Evolutionary conservation across 225 moss, liverwort and hornwort species (phyloP).

Genomic region (Lunularia cruciata): DNA sequence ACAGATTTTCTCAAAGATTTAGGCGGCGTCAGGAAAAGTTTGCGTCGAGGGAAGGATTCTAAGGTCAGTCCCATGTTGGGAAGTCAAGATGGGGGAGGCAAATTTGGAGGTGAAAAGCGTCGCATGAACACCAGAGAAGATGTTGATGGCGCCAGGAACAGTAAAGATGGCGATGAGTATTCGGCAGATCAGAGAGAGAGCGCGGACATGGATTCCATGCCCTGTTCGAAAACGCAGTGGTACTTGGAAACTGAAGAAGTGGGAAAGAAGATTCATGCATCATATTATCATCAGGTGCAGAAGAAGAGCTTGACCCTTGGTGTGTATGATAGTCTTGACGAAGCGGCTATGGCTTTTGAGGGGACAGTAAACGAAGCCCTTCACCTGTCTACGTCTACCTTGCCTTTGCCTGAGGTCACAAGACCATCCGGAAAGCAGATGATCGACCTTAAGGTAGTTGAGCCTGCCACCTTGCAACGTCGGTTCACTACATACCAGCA

Average conservation of each 20-base stretch:
- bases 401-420: constrained; percentile 11
- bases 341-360: constrained; percentile 35
- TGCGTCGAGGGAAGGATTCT: constrained; percentile 3
- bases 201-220: constrained; percentile 1
- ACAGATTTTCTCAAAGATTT: constrained; percentile 25
- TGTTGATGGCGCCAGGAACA: constrained; percentile 1
- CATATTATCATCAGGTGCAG: constrained; percentile 25
- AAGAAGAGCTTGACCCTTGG: constrained; percentile 25
- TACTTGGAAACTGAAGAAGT: constrained; percentile 27
- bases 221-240: constrained; percentile 23
- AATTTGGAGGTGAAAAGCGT: neutral
- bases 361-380: constrained; percentile 13
- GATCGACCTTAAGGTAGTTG: constrained; percentile 9
- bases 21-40: constrained; percentile 15
- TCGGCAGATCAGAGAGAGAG: constrained; percentile 21
- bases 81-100: neutral
- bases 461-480: neutral
- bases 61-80: neutral
- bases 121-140: constrained; percentile 15
- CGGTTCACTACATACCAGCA: neutral
- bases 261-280: constrained; percentile 16
- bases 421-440: constrained; percentile 9
- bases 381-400: neutral
- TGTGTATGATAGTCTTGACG: constrained; percentile 24
- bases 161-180: constrained; percentile 11